These are phyloP conservation scores for Arabidopsis hybrid DNA, from an alignment of 441 rosid species.

Conservation along the genomic window DNA sequence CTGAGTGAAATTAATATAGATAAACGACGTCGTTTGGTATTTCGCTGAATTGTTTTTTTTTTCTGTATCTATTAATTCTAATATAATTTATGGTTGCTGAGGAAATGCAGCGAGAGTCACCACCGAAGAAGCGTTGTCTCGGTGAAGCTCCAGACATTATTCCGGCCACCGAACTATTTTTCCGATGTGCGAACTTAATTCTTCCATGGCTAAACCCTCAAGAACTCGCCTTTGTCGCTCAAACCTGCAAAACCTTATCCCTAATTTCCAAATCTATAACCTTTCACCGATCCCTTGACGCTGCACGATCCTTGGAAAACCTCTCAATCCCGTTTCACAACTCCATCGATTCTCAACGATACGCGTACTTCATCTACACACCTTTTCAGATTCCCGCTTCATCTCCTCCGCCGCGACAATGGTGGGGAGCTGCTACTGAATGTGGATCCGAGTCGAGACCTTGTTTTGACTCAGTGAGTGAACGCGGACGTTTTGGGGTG, in stretches of 20 bases:
- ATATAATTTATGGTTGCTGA: no score
- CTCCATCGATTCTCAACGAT: constrained; percentile 50
- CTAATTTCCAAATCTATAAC: constrained; percentile 51
- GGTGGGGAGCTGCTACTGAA: constrained; percentile 55
- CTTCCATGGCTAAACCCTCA: constrained; percentile 67
- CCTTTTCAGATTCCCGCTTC: constrained; percentile 61
- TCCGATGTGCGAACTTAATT: constrained; percentile 51
- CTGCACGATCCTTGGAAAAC: constrained; percentile 67
- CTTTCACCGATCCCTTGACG: constrained; percentile 66
- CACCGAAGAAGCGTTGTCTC: constrained; percentile 32
- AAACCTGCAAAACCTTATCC: constrained; percentile 60
- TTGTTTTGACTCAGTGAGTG: constrained; percentile 17
- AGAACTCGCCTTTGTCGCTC: constrained; percentile 64
- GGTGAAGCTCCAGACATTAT: constrained; percentile 12
- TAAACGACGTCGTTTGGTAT: no score
- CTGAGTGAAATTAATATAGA: no score
- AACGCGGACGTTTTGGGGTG: constrained; percentile 25
- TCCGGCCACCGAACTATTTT: constrained; percentile 28
- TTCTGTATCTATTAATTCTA: no score
- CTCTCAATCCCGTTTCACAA: constrained; percentile 62
- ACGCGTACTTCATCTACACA: constrained; percentile 71
- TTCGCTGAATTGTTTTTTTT: no score
- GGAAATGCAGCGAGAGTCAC: constrained; percentile 8
- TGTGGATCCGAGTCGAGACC: background rate
- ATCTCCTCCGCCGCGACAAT: constrained; percentile 52